Evolutionary conservation across 129 eudicot species (phyloP).

Genomic region (Kitagawia praeruptora): DNA sequence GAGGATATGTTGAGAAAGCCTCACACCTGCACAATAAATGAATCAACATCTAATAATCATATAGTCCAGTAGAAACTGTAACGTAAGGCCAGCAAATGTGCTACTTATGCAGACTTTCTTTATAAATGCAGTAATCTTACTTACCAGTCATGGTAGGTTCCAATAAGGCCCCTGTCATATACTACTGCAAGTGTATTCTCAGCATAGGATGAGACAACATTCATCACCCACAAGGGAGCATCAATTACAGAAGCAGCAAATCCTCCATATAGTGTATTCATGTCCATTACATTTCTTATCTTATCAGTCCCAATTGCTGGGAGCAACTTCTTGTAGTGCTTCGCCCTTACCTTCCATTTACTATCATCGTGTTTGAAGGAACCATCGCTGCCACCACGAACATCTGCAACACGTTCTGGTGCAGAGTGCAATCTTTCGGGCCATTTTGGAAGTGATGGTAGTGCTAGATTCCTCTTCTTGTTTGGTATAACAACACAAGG

Average conservation of each 20-base stretch:
- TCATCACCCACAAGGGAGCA: slow-evolving; percentile 95
- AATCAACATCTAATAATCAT: background rate
- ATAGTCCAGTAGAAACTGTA: background rate
- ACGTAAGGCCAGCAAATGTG: background rate
- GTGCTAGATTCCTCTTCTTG: slow-evolving; percentile 41
- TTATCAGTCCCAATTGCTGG: slow-evolving; percentile 76
- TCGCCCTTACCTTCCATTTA: slow-evolving; percentile 78
- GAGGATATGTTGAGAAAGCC: slow-evolving; percentile 96
- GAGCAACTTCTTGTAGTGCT: slow-evolving; percentile 84
- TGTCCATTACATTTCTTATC: slow-evolving; percentile 90
- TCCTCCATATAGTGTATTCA: slow-evolving; percentile 92
- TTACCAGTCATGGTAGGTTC: slow-evolving; percentile 95
- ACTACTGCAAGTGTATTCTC: slow-evolving; percentile 81
- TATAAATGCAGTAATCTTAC: slow-evolving; percentile 22
- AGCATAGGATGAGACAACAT: slow-evolving; percentile 85
- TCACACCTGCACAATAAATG: slow-evolving; percentile 58
- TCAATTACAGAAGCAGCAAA: slow-evolving; percentile 73
- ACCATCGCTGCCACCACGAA: slow-evolving; percentile 81
- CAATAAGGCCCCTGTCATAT: slow-evolving; percentile 85
- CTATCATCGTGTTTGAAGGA: slow-evolving; percentile 69
- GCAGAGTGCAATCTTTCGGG: slow-evolving; percentile 64
- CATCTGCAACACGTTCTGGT: slow-evolving; percentile 72
- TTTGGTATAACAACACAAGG: slow-evolving; percentile 81
- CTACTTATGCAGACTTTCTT: background rate
- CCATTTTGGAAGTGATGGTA: slow-evolving; percentile 70